These are phyloP conservation scores for Zangia roseola DNA, from an alignment of 768 basidiomycete species.

Conservation along the genomic window DNA sequence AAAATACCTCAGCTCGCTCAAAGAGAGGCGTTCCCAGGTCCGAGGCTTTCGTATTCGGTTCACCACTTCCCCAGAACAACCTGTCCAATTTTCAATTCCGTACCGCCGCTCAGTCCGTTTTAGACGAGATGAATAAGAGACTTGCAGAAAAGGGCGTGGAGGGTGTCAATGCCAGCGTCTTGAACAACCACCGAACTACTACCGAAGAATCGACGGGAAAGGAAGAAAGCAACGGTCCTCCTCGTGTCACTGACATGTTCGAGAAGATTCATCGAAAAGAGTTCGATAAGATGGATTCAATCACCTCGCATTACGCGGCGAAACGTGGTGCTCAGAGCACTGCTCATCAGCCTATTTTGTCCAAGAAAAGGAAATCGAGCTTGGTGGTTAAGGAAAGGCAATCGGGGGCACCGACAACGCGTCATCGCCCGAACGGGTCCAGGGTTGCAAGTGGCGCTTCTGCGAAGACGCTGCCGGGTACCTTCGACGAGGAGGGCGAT, in stretches of 20 bases:
- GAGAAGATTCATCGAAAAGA: constrained; percentile 61
- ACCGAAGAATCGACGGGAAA: constrained; percentile 2
- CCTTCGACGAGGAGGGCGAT: constrained; percentile 53
- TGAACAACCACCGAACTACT: constrained; percentile 32
- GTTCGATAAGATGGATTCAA: constrained; percentile 79
- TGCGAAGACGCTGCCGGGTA: constrained; percentile 48
- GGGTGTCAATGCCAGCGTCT: constrained; percentile 44
- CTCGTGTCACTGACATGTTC: constrained; percentile 39
- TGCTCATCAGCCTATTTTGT: constrained; percentile 21
- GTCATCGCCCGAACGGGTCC: constrained; percentile 24
- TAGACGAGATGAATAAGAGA: constrained; percentile 82
- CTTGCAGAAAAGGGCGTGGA: constrained; percentile 57
- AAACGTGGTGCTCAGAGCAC: constrained; percentile 30
- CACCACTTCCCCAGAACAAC: constrained; percentile 61
- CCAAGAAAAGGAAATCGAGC: constrained; percentile 51
- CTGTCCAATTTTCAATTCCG: constrained; percentile 68
- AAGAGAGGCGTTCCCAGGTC: constrained; percentile 22
- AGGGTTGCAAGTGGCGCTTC: constrained; percentile 27
- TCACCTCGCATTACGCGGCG: constrained; percentile 53
- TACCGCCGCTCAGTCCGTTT: constrained; percentile 61
- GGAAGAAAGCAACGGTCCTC: constrained; percentile 23
- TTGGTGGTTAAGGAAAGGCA: constrained; percentile 38
- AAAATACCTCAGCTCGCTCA: constrained; percentile 17
- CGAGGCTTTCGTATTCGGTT: constrained; percentile 75
- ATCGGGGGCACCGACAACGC: constrained; percentile 6